phyloP scores from a whole-genome alignment of 345 rosid species.

The Garcia nutans region DNA sequence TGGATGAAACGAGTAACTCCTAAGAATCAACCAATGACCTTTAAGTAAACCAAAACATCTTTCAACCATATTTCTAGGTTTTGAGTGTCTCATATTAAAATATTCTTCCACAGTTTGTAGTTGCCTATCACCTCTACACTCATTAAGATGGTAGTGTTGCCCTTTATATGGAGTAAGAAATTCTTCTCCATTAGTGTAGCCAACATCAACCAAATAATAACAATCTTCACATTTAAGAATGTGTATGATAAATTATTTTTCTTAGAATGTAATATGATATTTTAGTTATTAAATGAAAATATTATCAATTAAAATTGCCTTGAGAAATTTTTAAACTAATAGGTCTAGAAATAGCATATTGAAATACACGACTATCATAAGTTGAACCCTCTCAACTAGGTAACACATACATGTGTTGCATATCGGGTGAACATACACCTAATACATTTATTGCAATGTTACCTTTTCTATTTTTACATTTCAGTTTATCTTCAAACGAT shows the following conservation, averaged over 20 bases:
- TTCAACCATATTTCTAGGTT: not conserved
- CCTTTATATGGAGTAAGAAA: not conserved
- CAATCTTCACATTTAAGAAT: not conserved
- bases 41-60: constrained; percentile 3
- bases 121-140: not conserved
- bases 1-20: too few species aligned
- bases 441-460: not conserved
- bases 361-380: not conserved
- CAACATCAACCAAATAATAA: constrained; percentile 9
- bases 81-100: not conserved
- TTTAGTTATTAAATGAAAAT: not conserved
- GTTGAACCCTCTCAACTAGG: not conserved
- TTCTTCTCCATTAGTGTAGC: not conserved
- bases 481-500: not conserved
- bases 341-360: not conserved
- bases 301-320: not conserved
- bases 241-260: too few species aligned
- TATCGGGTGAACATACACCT: not conserved
- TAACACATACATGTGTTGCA: not conserved
- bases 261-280: too few species aligned
- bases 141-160: not conserved
- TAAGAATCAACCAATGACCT: too few species aligned
- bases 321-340: not conserved
- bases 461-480: not conserved
- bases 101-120: not conserved